Evolutionary conservation across 2,329 filamentous ascomycete genomes (phyloP).

Genomic region (Botrytis sinoallii): DNA sequence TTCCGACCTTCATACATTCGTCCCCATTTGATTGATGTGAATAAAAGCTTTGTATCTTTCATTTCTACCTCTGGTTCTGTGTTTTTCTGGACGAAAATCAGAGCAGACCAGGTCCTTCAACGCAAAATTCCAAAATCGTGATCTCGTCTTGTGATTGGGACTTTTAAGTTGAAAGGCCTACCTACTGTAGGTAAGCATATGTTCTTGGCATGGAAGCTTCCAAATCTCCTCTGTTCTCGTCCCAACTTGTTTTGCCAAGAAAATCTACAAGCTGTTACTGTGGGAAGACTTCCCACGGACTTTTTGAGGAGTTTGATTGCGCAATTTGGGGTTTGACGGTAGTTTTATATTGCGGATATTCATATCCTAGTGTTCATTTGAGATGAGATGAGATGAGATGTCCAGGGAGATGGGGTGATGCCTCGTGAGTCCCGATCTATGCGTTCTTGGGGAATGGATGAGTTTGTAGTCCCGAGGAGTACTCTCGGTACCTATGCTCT

Average conservation of each 20-base stretch:
- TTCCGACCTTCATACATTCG: neutral
- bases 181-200: neutral
- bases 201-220: neutral
- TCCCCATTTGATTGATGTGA: neutral
- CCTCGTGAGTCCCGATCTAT: neutral
- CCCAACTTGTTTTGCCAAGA: neutral
- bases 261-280: neutral
- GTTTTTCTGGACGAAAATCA: neutral
- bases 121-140: neutral
- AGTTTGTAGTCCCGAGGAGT: neutral
- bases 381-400: too few species aligned
- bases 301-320: neutral
- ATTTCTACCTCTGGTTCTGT: neutral
- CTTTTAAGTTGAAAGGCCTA: neutral
- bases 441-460: neutral
- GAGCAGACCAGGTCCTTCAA: neutral
- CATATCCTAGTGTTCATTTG: neutral
- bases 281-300: neutral
- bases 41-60: neutral
- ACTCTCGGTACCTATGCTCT: neutral
- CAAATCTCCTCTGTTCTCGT: neutral
- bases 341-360: neutral
- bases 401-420: neutral
- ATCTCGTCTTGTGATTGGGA: neutral
- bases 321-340: neutral